Evolutionary conservation across 805 yeast species (phyloP), one percentile per base, ranked within the genome.

Genomic region (Schwanniomyces sp.): DNA sequence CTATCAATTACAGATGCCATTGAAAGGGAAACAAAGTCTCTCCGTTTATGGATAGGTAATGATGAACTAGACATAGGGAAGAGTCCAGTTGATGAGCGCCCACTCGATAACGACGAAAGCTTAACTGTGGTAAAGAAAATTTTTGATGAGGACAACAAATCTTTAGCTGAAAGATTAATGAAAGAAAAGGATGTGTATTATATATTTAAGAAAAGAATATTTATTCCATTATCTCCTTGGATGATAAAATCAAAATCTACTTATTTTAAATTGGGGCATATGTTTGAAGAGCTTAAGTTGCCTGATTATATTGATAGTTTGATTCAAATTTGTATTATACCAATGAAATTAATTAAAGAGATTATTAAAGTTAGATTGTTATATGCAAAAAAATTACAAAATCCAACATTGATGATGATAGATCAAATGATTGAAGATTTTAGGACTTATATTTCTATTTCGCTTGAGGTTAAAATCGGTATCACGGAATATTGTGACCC

Each of bases 391-490:
- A 86, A 86, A 58, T 68, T 92, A 41, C 81, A 79, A 44, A 87
- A 86, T 57, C 96, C 97, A 1, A 91, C 97, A 0, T 81, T 91
- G 83, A 87, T 90, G 91, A 88, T 90, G 85, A 88, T 94, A 55
- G 99, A 94, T 65, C 97, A 92, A 67, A 86, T 90, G 79, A 80
- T 92, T 51, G 91, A 82, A 40, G 96, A 90, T 62, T 86, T 92
- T 62, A 84, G 84, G 54, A 78, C 84, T 2, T 90, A 89, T 61
- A 80, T 92, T 47, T 78, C 80, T 41, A 71, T 91, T 29, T 91
- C 96, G 0, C 75, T 89, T 14, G 86, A 82, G 53, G 80, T 91
- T 43, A 85, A 90, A 61, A 81, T 80, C 48, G 82, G 89, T 0
- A 78, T 86, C 41, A 67, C 76, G 25, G 84, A 80, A 41, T 85